Conservation (phyloP, 805 yeast genomes). For the Pichia phayaonensis region DNA sequence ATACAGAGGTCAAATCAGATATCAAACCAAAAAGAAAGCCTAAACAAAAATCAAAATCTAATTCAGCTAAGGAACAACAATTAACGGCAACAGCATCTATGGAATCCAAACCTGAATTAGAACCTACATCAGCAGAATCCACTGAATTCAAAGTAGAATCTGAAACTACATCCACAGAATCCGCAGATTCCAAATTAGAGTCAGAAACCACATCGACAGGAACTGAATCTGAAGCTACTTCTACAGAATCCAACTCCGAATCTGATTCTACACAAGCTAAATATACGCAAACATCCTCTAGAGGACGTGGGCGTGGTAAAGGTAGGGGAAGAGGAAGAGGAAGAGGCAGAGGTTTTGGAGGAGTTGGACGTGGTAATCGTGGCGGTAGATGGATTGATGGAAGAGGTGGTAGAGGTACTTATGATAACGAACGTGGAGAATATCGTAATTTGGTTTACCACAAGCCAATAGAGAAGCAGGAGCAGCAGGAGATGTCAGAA, state of each 20-base stretch:
- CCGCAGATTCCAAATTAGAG: too few species aligned
- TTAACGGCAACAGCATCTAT: neutral
- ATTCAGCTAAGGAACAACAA: too few species aligned
- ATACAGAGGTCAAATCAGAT: neutral
- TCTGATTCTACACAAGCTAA: neutral
- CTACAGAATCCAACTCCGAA: neutral
- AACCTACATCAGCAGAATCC: too few species aligned
- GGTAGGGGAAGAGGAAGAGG: slow-evolving; percentile 9
- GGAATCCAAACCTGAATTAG: too few species aligned
- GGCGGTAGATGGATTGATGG: slow-evolving; percentile 6
- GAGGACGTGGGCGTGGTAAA: slow-evolving; percentile 10
- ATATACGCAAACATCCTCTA: neutral
- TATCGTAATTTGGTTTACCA: slow-evolving; percentile 12
- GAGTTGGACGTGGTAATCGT: slow-evolving; percentile 3
- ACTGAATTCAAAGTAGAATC: too few species aligned
- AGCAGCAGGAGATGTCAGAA: neutral
- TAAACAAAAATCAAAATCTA: neutral
- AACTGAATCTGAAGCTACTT: too few species aligned
- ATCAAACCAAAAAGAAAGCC: neutral
- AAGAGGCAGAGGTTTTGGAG: slow-evolving; percentile 10
- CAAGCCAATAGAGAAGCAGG: slow-evolving; percentile 13
- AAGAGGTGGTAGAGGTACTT: slow-evolving; percentile 12
- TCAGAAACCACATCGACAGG: too few species aligned
- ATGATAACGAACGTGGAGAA: slow-evolving; percentile 6
- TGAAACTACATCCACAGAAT: too few species aligned